Percentiles rank a stretch among this genome's conserved stretches.
Evolutionary conservation across 73 alveolate genomes (phyloP).

Genomic region (Stentor roeselii): DNA sequence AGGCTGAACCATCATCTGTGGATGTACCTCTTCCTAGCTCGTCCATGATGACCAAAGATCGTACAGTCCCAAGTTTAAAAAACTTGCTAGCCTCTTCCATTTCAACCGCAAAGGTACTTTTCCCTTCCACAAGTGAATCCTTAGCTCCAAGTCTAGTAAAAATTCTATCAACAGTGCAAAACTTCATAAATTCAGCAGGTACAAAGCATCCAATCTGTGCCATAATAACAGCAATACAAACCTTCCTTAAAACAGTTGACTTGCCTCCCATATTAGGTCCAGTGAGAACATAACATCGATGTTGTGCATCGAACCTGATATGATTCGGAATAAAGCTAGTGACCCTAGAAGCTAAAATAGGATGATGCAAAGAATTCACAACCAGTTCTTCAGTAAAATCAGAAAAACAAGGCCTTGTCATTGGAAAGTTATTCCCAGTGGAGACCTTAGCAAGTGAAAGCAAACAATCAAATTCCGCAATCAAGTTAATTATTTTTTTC

Average conservation of each 20-base stretch:
- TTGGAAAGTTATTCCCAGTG: not conserved
- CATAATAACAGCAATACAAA: constrained; percentile 74
- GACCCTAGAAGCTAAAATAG: not conserved
- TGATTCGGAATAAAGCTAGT: not conserved
- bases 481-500: constrained; percentile 44
- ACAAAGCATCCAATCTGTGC: constrained; percentile 90
- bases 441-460: constrained; percentile 50
- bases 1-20: constrained; percentile 92
- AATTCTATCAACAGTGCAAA: constrained; percentile 82
- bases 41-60: constrained; percentile 84
- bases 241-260: constrained; percentile 84
- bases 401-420: not conserved
- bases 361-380: not conserved
- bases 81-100: constrained; percentile 84
- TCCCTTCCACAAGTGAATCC: constrained; percentile 91
- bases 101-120: constrained; percentile 83
- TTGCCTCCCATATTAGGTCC: constrained; percentile 99
- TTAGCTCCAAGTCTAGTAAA: constrained; percentile 94
- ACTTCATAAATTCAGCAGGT: constrained; percentile 75
- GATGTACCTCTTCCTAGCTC: constrained; percentile 92
- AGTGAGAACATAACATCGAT: constrained; percentile 50
- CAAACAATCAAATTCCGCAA: constrained; percentile 71
- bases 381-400: not conserved
- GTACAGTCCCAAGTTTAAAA: constrained; percentile 67
- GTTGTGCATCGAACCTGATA: not conserved